These are phyloP conservation scores for Hypholoma sublateritium DNA, from an alignment of 768 basidiomycete species.

Conservation along the genomic window DNA sequence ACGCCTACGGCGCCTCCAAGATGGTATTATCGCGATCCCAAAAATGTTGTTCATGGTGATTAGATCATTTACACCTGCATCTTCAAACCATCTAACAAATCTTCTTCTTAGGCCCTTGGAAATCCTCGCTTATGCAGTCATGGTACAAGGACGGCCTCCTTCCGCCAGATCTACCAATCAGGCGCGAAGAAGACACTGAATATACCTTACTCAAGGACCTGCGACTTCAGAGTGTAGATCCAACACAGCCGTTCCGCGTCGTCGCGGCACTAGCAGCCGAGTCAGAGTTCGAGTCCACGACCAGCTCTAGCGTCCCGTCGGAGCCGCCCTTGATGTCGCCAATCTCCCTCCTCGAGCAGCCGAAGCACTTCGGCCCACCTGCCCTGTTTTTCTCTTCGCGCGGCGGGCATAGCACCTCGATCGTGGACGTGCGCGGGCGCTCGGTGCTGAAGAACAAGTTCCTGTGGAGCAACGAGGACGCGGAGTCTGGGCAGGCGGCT, in stretches of 20 bases:
- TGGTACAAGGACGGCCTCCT: constrained; percentile 87
- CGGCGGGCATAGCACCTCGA: constrained; percentile 87
- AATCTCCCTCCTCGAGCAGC: constrained; percentile 76
- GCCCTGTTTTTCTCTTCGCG: constrained; percentile 85
- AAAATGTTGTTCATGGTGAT: constrained; percentile 75
- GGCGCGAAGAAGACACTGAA: constrained; percentile 70
- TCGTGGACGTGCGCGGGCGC: constrained; percentile 83
- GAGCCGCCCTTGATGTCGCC: constrained; percentile 63
- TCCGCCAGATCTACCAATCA: constrained; percentile 79
- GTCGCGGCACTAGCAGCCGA: constrained; percentile 37
- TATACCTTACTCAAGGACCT: constrained; percentile 74
- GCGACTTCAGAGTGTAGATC: constrained; percentile 76
- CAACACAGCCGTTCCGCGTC: constrained; percentile 73
- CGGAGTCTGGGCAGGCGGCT: constrained; percentile 38
- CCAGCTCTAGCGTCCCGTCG: constrained; percentile 14
- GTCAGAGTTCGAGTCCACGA: constrained; percentile 21
- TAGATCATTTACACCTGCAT: background rate
- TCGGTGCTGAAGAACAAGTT: constrained; percentile 83
- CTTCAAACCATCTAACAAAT: constrained; percentile 8
- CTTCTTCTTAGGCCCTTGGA: constrained; percentile 71
- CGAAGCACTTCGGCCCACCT: constrained; percentile 83
- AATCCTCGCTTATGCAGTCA: constrained; percentile 81
- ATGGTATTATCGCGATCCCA: constrained; percentile 87
- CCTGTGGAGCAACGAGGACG: constrained; percentile 72
- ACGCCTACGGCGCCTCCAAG: constrained; percentile 63